phyloP scores from a whole-genome alignment of 2,329 filamentous ascomycete species.

The Diaporthe sp. region DNA sequence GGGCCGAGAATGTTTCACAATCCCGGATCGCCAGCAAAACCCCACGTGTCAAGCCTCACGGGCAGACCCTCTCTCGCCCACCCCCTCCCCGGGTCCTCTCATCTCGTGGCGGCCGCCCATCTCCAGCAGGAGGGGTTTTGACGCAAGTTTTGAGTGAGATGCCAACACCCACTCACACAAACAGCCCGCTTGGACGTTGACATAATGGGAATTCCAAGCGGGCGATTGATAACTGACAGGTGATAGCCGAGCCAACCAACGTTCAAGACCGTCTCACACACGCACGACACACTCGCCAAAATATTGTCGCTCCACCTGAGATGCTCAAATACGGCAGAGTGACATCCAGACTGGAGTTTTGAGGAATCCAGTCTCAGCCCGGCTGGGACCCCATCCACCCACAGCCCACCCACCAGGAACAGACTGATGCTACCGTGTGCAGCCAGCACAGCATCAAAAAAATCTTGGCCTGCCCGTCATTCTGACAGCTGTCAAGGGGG shows the following conservation, averaged over 20 bases:
- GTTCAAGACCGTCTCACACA: neutral
- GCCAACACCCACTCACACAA: neutral
- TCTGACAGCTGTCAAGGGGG: slow-evolving; percentile 18
- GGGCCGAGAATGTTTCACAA: slow-evolving; percentile 27
- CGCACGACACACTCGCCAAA: neutral
- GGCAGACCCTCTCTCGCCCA: neutral
- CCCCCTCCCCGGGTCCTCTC: neutral
- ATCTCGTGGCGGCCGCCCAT: neutral
- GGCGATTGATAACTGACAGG: neutral
- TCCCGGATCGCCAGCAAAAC: slow-evolving; percentile 9
- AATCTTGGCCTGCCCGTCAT: slow-evolving; percentile 9
- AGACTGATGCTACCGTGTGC: neutral
- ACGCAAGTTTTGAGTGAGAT: neutral
- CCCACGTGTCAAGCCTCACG: slow-evolving; percentile 24
- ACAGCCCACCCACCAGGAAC: neutral
- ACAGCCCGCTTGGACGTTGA: neutral
- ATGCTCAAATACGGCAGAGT: neutral
- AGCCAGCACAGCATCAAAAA: neutral
- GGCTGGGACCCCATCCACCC: neutral
- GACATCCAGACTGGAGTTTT: neutral
- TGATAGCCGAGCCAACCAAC: neutral
- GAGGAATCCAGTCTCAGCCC: neutral
- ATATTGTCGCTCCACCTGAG: neutral
- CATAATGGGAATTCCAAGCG: neutral
- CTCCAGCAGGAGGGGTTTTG: neutral